A percentile compares a stretch with the other conserved stretches of the same genome.
phyloP scores from a whole-genome alignment of 129 eudicot species.

The Pittosporum tobira region DNA sequence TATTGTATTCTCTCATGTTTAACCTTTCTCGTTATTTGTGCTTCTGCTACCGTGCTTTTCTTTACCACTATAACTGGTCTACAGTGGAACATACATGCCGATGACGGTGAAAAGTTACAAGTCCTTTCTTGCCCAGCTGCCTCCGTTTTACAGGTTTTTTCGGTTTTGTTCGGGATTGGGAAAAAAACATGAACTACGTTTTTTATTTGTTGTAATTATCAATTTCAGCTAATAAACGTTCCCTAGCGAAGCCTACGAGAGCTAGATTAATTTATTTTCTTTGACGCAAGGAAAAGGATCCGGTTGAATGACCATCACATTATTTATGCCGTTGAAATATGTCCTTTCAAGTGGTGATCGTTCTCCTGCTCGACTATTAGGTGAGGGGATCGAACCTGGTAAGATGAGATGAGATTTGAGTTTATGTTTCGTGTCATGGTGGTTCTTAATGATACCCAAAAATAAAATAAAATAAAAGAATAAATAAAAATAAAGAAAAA shows the following conservation, averaged over 20 bases:
- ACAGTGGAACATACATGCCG: not conserved
- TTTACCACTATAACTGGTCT: not conserved
- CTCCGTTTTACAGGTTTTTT: not conserved
- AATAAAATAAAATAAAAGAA: too few species aligned
- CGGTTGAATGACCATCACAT: not conserved
- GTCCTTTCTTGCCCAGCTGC: not conserved
- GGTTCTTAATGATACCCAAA: too few species aligned
- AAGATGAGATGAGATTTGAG: too few species aligned
- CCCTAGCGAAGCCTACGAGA: too few species aligned
- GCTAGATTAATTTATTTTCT: too few species aligned
- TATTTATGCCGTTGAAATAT: not conserved
- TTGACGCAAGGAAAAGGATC: conserved; percentile 6
- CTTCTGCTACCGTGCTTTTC: not conserved
- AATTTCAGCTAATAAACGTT: too few species aligned
- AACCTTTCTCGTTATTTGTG: not conserved
- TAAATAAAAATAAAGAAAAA: too few species aligned
- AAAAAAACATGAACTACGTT: conserved; percentile 33
- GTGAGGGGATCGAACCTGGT: too few species aligned
- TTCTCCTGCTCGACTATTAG: too few species aligned
- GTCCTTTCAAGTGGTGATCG: not conserved
- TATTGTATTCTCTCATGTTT: not conserved
- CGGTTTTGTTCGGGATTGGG: conserved; percentile 19
- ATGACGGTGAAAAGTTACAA: not conserved
- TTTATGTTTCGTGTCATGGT: too few species aligned
- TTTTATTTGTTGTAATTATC: not conserved